Percentiles rank a stretch among this genome's conserved stretches.
Conservation (phyloP, 805 yeast species). For the Lipomyces mesembrius region DNA sequence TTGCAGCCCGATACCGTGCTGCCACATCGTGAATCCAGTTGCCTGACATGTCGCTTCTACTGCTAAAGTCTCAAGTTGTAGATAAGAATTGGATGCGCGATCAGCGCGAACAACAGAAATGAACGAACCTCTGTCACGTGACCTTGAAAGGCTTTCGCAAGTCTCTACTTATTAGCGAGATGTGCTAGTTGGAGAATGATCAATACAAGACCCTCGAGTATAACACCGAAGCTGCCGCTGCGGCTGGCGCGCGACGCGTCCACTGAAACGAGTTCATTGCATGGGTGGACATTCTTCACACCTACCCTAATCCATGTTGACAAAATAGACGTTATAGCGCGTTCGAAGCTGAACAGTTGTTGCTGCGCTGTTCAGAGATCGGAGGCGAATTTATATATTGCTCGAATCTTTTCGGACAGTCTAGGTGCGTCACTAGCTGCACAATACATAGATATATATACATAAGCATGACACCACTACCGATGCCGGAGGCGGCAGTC, state of each 20-base stretch:
- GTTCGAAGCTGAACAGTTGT: not conserved
- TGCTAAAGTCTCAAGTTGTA: not conserved
- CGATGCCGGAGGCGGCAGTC: conserved; percentile 11
- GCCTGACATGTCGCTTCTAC: not conserved
- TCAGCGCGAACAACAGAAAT: too few species aligned
- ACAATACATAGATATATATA: not conserved
- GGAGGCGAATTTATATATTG: not conserved
- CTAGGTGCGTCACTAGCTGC: not conserved
- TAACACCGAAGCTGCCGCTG: too few species aligned
- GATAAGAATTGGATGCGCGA: not conserved
- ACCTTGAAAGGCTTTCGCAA: too few species aligned
- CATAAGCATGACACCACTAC: conserved; percentile 23
- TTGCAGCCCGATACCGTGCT: conserved; percentile 3
- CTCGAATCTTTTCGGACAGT: not conserved
- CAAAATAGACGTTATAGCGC: not conserved
- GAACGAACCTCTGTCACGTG: too few species aligned
- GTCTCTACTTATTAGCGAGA: too few species aligned
- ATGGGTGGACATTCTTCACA: too few species aligned
- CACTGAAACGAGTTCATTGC: too few species aligned
- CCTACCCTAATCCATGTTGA: too few species aligned
- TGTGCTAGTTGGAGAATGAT: too few species aligned
- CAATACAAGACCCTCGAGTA: too few species aligned
- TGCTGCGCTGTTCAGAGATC: not conserved
- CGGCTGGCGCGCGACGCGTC: too few species aligned
- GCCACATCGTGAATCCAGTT: conserved; percentile 12